Evolutionary conservation across 805 yeast species (phyloP).

Genomic region (Saccharomycopsis amapae): DNA sequence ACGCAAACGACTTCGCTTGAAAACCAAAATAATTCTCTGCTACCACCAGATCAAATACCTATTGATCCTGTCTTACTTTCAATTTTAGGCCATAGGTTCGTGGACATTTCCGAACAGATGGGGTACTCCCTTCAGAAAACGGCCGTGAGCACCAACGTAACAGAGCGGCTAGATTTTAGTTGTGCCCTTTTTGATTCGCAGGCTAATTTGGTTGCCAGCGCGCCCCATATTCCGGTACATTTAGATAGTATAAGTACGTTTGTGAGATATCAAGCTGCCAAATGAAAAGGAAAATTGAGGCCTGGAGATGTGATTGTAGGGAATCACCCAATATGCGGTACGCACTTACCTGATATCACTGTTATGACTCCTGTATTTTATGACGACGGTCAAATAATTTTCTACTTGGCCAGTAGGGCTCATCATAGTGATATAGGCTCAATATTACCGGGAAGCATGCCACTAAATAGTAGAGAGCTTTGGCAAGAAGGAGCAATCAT

Average conservation of each 20-base stretch:
- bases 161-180: slow-evolving; percentile 76
- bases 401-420: slow-evolving; percentile 90
- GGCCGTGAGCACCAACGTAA: slow-evolving; percentile 74
- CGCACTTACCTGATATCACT: slow-evolving; percentile 86
- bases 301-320: slow-evolving; percentile 74
- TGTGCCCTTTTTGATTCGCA: slow-evolving; percentile 74
- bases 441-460: slow-evolving; percentile 87
- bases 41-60: slow-evolving; percentile 24
- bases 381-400: slow-evolving; percentile 51
- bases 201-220: slow-evolving; percentile 81
- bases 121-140: slow-evolving; percentile 74
- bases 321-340: slow-evolving; percentile 78
- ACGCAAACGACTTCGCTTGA: too few species aligned
- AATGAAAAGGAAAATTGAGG: slow-evolving; percentile 57
- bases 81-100: slow-evolving; percentile 74
- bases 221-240: slow-evolving; percentile 85
- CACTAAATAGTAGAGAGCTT: slow-evolving; percentile 78
- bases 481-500: slow-evolving; percentile 92
- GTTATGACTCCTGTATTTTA: slow-evolving; percentile 85
- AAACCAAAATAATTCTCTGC: too few species aligned
- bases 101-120: slow-evolving; percentile 91
- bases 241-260: slow-evolving; percentile 83
- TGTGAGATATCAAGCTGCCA: slow-evolving; percentile 53
- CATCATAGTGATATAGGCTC: slow-evolving; percentile 98
- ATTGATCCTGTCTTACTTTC: slow-evolving; percentile 69